Evolutionary conservation across 2,329 filamentous ascomycete species (phyloP).

Genomic region (Fusarium aywerte): DNA sequence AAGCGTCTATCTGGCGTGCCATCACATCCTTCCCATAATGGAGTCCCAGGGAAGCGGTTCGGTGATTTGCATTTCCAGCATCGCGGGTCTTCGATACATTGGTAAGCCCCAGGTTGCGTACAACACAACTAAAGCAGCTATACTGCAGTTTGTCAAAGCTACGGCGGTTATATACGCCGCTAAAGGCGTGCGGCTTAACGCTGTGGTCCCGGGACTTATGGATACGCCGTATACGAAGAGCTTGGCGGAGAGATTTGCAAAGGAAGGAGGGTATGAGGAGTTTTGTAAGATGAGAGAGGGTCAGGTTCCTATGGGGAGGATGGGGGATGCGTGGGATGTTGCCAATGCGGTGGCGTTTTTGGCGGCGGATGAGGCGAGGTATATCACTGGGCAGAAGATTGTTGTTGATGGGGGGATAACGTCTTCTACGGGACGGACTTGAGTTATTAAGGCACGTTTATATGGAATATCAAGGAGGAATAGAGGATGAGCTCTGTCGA

Average conservation of each 20-base stretch:
- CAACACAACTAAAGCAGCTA: slow-evolving; percentile 61
- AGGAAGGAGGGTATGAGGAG: slow-evolving; percentile 57
- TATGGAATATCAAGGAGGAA: too few relatives aligned
- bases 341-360: slow-evolving; percentile 67
- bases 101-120: slow-evolving; percentile 64
- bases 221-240: slow-evolving; percentile 62
- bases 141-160: slow-evolving; percentile 61
- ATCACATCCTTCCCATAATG: slow-evolving; percentile 65
- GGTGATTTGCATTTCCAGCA: slow-evolving; percentile 61
- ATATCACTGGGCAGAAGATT: slow-evolving; percentile 68
- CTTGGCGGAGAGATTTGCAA: slow-evolving; percentile 59
- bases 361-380: slow-evolving; percentile 66
- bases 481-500: too few relatives aligned
- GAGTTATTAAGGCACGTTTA: background rate
- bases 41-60: slow-evolving; percentile 56
- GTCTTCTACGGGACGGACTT: slow-evolving; percentile 51
- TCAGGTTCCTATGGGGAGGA: slow-evolving; percentile 68
- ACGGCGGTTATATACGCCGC: slow-evolving; percentile 62
- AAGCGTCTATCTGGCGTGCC: slow-evolving; percentile 64
- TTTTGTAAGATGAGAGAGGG: slow-evolving; percentile 62
- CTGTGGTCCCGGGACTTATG: slow-evolving; percentile 67
- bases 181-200: slow-evolving; percentile 62
- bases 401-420: slow-evolving; percentile 61
- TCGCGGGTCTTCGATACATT: slow-evolving; percentile 64
- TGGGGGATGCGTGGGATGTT: slow-evolving; percentile 70